phyloP scores from a whole-genome alignment of 2,329 filamentous ascomycete genomes.

The Neonectria faginata region DNA sequence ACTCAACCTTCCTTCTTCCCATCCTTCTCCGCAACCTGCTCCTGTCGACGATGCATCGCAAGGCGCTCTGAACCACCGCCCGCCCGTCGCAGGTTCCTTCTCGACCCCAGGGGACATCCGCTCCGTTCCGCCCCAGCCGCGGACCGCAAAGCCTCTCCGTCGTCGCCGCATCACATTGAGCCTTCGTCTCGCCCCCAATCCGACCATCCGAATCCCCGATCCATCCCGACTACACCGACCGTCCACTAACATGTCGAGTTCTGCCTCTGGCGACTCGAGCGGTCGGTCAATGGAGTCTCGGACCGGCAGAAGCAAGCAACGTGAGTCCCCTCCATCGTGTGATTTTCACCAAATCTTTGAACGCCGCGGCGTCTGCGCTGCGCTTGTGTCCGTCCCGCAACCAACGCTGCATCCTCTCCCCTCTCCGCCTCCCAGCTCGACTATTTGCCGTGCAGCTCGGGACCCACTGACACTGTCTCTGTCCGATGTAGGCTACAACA shows the following conservation, averaged over 20 bases:
- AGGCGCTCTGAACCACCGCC: constrained; percentile 42
- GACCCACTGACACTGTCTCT: constrained; percentile 38
- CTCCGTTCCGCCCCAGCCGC: constrained; percentile 41
- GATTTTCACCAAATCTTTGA: constrained; percentile 20
- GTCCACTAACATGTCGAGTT: constrained; percentile 51
- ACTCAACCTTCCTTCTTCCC: constrained; percentile 34
- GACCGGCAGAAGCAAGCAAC: constrained; percentile 81
- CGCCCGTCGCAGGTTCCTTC: constrained; percentile 45
- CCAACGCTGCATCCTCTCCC: constrained; percentile 19
- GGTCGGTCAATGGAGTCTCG: constrained; percentile 77
- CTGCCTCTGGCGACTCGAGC: constrained; percentile 51
- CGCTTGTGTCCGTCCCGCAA: constrained; percentile 23
- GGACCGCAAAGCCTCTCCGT: constrained; percentile 27
- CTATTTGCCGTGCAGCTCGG: constrained; percentile 11
- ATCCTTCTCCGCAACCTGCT: constrained; percentile 22
- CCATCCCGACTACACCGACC: constrained; percentile 30
- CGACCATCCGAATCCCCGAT: constrained; percentile 35
- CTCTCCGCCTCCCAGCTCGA: constrained; percentile 10
- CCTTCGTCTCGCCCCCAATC: constrained; percentile 27
- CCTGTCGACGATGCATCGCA: constrained; percentile 43
- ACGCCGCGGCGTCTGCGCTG: constrained; percentile 19
- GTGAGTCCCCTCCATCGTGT: constrained; percentile 65
- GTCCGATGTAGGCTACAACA: constrained; percentile 79
- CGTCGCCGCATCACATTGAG: constrained; percentile 30
- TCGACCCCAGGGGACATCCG: constrained; percentile 43